phyloP scores from a whole-genome alignment of 2,329 filamentous ascomycete genomes.

The Biscogniauxia mediterranea region DNA sequence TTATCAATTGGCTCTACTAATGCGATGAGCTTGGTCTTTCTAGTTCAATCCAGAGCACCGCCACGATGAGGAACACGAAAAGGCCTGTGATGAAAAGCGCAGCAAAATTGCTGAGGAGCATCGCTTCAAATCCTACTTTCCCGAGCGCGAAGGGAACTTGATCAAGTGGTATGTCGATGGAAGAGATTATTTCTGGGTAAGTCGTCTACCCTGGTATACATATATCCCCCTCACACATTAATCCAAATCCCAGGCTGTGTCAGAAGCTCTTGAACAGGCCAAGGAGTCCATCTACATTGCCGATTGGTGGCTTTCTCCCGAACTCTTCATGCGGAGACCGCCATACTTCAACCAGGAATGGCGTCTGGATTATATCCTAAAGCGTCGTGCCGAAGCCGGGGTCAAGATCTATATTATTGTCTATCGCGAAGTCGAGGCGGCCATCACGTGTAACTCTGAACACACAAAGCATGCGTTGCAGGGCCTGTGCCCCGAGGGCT shows the following conservation, averaged over 20 bases:
- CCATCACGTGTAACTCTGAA: constrained; percentile 84
- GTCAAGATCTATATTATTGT: constrained; percentile 94
- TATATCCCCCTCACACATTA: constrained; percentile 1
- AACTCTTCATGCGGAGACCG: constrained; percentile 81
- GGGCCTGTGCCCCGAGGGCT: constrained; percentile 76
- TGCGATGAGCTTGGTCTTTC: neutral
- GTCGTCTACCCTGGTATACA: constrained; percentile 11
- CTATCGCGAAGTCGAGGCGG: constrained; percentile 82
- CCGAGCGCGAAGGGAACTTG: constrained; percentile 78
- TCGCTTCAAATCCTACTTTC: constrained; percentile 88
- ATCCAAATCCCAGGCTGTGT: constrained; percentile 59
- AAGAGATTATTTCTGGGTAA: constrained; percentile 84
- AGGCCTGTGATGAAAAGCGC: constrained; percentile 78
- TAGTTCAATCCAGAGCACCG: constrained; percentile 84
- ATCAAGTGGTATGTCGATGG: constrained; percentile 98
- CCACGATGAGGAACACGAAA: constrained; percentile 90
- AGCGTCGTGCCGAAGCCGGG: constrained; percentile 83
- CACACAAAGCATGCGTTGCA: constrained; percentile 89
- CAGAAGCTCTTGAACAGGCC: constrained; percentile 82
- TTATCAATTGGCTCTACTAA: constrained; percentile 10
- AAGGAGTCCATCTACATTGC: constrained; percentile 93
- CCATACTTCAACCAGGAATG: constrained; percentile 81
- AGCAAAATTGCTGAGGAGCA: constrained; percentile 68
- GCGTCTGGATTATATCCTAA: constrained; percentile 82
- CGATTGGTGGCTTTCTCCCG: constrained; percentile 96